phyloP scores from a whole-genome alignment of 1,284 basidiomycete genomes.

The Termitomyces sp. region DNA sequence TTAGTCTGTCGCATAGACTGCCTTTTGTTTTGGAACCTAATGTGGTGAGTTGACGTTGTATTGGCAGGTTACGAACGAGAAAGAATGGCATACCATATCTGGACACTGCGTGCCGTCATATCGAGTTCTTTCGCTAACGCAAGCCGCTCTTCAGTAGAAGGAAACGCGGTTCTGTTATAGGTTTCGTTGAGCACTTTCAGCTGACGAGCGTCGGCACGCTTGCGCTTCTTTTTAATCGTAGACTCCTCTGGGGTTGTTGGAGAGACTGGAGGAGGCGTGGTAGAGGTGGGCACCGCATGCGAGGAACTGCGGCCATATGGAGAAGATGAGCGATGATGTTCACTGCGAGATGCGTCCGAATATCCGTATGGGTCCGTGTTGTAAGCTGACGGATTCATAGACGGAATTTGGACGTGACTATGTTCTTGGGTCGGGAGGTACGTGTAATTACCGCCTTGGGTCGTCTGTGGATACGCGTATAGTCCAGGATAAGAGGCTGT shows the following conservation, averaged over 20 bases:
- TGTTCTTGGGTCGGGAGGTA: conserved; percentile 31
- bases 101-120: conserved; percentile 79
- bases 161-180: conserved; percentile 75
- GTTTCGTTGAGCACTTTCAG: conserved; percentile 75
- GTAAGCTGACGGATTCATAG: conserved; percentile 26
- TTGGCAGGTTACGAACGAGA: conserved; percentile 2
- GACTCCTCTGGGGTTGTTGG: conserved; percentile 48
- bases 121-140: conserved; percentile 70
- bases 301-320: conserved; percentile 34
- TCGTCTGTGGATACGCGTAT: conserved; percentile 34
- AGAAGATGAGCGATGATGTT: conserved; percentile 36
- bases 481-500: conserved; percentile 47
- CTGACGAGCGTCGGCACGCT: conserved; percentile 74
- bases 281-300: conserved; percentile 25
- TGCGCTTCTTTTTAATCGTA: conserved; percentile 78
- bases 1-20: conserved; percentile 75
- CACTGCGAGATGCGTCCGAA: conserved; percentile 22
- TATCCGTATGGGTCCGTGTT: conserved; percentile 26
- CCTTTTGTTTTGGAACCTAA: conserved; percentile 81
- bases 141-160: conserved; percentile 77
- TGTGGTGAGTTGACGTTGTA: conserved; percentile 15
- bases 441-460: conserved; percentile 30
- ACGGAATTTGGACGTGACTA: conserved; percentile 24
- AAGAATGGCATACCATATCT: conserved; percentile 63
- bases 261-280: conserved; percentile 26